A percentile compares a stretch with the other conserved stretches of the same genome.
phyloP scores from a whole-genome alignment of 306 rosid genomes.

The Citrullus amarus region DNA sequence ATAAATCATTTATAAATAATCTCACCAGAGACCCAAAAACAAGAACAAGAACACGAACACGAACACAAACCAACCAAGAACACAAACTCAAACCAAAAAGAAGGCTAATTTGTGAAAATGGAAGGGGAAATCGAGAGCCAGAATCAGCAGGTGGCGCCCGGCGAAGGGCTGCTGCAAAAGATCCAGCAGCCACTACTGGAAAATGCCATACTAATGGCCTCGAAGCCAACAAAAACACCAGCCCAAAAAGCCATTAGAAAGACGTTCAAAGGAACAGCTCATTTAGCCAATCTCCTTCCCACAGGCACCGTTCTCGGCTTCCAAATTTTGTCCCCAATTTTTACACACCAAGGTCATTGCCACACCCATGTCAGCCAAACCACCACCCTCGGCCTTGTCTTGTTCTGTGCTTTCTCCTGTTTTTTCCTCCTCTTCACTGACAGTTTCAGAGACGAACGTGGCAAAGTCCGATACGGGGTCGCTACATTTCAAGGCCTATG shows the following conservation, averaged over 20 bases:
- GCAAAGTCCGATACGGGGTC: conserved; percentile 57
- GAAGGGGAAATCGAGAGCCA: neutral
- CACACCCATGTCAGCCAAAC: conserved; percentile 22
- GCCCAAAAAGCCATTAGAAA: conserved; percentile 47
- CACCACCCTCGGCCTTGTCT: conserved; percentile 35
- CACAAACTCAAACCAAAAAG: neutral
- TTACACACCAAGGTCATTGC: conserved; percentile 56
- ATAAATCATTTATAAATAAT: neutral
- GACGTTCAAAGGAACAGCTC: conserved; percentile 59
- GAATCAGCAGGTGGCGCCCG: neutral
- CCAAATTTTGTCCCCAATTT: conserved; percentile 43
- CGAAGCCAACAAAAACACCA: conserved; percentile 35
- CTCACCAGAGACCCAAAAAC: neutral
- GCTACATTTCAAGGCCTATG: conserved; percentile 56
- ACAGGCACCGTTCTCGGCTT: conserved; percentile 60
- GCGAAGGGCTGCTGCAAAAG: neutral
- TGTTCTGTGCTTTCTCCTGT: conserved; percentile 39
- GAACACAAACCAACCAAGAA: neutral
- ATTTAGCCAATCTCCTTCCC: conserved; percentile 61
- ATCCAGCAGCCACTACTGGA: conserved; percentile 26
- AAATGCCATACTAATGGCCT: neutral
- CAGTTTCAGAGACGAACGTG: conserved; percentile 48
- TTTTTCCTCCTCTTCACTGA: conserved; percentile 54
- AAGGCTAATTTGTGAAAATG: neutral
- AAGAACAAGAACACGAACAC: neutral